A percentile compares a stretch with the other conserved stretches of the same genome.
These are phyloP conservation scores for Ceratocystis harringtonii DNA, from an alignment of 2,329 filamentous ascomycete genomes.

Conservation along the genomic window DNA sequence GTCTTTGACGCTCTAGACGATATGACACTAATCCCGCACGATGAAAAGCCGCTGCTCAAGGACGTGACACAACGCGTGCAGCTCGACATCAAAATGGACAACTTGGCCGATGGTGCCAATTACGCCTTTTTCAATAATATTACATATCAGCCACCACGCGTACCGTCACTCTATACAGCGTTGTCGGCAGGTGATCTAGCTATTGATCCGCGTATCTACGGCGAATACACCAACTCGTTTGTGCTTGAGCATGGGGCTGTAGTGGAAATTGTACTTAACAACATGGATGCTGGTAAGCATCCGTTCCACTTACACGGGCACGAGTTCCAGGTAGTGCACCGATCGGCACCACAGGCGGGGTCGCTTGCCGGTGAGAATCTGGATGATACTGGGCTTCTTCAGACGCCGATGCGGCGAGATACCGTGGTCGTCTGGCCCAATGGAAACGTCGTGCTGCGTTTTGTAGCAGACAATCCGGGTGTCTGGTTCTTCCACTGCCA, in stretches of 20 bases:
- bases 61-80: constrained; percentile 48
- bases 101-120: constrained; percentile 44
- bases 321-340: constrained; percentile 52
- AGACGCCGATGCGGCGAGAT: constrained; percentile 51
- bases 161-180: constrained; percentile 66
- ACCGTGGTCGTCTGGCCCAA: constrained; percentile 49
- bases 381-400: constrained; percentile 33
- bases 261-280: constrained; percentile 67
- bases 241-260: constrained; percentile 52
- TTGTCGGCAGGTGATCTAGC: constrained; percentile 47
- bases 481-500: constrained; percentile 68
- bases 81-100: constrained; percentile 48
- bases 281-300: constrained; percentile 54
- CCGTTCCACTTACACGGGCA: constrained; percentile 71
- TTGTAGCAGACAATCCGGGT: constrained; percentile 49
- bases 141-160: constrained; percentile 58
- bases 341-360: constrained; percentile 42
- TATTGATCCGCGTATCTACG: constrained; percentile 47
- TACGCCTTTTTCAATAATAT: constrained; percentile 61
- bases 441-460: constrained; percentile 55
- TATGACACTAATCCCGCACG: constrained; percentile 51
- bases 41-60: constrained; percentile 44
- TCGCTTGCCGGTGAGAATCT: constrained; percentile 35
- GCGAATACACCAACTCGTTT: constrained; percentile 48
- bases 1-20: constrained; percentile 56